phyloP scores from a whole-genome alignment of 768 basidiomycete species.

The Rhizopogon sp. region DNA sequence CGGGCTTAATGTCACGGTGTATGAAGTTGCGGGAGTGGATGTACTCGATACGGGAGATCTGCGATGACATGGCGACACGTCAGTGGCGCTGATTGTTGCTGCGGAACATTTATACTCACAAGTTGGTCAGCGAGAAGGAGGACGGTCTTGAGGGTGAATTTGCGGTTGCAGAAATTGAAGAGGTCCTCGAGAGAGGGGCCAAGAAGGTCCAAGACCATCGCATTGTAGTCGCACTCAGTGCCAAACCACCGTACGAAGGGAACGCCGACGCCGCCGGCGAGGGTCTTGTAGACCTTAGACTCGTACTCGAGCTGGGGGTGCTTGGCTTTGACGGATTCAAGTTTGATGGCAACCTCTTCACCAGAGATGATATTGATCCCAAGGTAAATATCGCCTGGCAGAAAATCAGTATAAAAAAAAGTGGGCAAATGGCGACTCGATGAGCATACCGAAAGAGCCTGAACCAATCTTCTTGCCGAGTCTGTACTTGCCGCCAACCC shows the following conservation, averaged over 20 bases:
- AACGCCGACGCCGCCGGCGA: conserved; percentile 97
- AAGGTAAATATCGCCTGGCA: conserved; percentile 92
- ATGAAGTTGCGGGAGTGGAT: conserved; percentile 99
- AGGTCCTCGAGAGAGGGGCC: conserved; percentile 89
- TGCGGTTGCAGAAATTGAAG: conserved; percentile 96
- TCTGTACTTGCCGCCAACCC: conserved; percentile 93
- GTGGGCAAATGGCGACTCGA: not conserved
- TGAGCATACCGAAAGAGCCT: conserved; percentile 85
- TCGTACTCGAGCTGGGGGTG: conserved; percentile 99
- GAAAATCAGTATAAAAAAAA: conserved; percentile 7
- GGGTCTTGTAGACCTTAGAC: conserved; percentile 92
- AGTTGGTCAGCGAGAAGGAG: conserved; percentile 95
- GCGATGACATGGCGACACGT: conserved; percentile 23
- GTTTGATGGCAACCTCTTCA: conserved; percentile 99
- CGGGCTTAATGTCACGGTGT: conserved; percentile 97
- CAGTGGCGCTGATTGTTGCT: conserved; percentile 25
- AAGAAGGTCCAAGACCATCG: conserved; percentile 97
- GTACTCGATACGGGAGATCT: conserved; percentile 99
- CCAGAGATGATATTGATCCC: conserved; percentile 99
- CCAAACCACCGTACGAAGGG: conserved; percentile 97
- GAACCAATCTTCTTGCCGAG: conserved; percentile 99
- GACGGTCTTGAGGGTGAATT: conserved; percentile 96
- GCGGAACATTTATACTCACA: conserved; percentile 41
- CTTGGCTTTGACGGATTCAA: conserved; percentile 99
- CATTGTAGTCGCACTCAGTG: conserved; percentile 98